A percentile compares a stretch with the other conserved stretches of the same genome.
phyloP scores from a whole-genome alignment of 2,329 filamentous ascomycete genomes.

The Alternaria burnsii region DNA sequence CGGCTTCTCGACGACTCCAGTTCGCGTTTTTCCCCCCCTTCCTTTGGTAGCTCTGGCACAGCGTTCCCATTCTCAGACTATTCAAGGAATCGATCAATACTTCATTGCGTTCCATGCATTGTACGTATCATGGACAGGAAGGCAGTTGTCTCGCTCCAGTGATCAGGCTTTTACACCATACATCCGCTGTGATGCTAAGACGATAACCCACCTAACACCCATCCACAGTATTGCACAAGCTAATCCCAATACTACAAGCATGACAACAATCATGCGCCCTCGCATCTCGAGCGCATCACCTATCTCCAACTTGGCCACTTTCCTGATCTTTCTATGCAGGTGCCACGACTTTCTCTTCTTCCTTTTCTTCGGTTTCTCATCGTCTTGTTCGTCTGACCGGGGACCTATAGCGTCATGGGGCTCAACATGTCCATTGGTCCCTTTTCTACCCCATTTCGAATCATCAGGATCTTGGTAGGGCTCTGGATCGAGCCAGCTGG shows the following conservation, averaged over 20 bases:
- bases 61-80: neutral
- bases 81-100: neutral
- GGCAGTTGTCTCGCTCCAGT: neutral
- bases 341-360: constrained; percentile 47
- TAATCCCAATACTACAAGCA: constrained; percentile 51
- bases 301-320: constrained; percentile 69
- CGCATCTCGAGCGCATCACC: constrained; percentile 70
- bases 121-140: neutral
- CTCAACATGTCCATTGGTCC: constrained; percentile 29
- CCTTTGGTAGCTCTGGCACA: neutral
- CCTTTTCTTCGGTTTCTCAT: constrained; percentile 12
- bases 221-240: constrained; percentile 27
- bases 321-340: constrained; percentile 56
- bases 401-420: constrained; percentile 31
- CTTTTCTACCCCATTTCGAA: constrained; percentile 35
- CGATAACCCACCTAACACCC: constrained; percentile 32
- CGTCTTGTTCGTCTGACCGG: constrained; percentile 10
- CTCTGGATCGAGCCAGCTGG: constrained; percentile 49
- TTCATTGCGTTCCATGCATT: neutral
- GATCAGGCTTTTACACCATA: neutral
- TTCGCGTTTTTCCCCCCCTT: neutral
- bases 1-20: neutral
- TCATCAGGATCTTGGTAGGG: constrained; percentile 54
- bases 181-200: neutral
- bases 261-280: constrained; percentile 60